A percentile compares a stretch with the other conserved stretches of the same genome.
phyloP scores from a whole-genome alignment of 1,284 basidiomycete species.

The Caloboletus firmus region DNA sequence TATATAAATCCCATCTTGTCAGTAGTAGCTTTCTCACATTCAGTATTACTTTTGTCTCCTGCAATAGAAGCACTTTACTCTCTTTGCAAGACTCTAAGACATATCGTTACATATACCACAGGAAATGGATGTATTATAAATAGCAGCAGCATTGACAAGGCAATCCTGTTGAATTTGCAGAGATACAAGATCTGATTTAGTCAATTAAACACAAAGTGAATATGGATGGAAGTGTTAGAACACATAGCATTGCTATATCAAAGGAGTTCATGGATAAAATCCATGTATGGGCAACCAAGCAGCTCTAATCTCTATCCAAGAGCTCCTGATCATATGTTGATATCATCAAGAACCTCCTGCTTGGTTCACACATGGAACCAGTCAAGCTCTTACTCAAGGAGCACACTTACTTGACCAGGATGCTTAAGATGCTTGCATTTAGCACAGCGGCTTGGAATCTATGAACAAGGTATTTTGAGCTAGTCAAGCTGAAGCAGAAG shows the following conservation, averaged over 20 bases:
- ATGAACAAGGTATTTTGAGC: neutral
- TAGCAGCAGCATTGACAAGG: neutral
- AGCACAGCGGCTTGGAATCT: neutral
- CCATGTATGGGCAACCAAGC: neutral
- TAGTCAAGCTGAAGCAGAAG: neutral
- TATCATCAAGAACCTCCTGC: neutral
- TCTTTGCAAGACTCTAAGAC: no score
- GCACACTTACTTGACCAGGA: neutral
- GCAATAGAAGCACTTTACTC: no score
- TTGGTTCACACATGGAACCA: neutral
- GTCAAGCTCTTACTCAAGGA: neutral
- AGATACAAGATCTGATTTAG: neutral
- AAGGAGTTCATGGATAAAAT: neutral
- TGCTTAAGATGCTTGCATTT: neutral
- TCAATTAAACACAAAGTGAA: neutral
- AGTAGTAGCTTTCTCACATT: no score
- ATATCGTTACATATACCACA: no score
- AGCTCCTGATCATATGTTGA: neutral
- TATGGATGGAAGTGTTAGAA: neutral
- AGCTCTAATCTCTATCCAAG: neutral
- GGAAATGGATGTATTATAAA: neutral
- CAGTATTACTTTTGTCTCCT: no score
- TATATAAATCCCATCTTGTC: no score
- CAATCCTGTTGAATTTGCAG: neutral
- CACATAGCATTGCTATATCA: neutral